A percentile compares a stretch with the other conserved stretches of the same genome.
These are phyloP conservation scores for Colletotrichum tanaceti DNA, from an alignment of 2,329 filamentous ascomycete genomes.

Conservation along the genomic window DNA sequence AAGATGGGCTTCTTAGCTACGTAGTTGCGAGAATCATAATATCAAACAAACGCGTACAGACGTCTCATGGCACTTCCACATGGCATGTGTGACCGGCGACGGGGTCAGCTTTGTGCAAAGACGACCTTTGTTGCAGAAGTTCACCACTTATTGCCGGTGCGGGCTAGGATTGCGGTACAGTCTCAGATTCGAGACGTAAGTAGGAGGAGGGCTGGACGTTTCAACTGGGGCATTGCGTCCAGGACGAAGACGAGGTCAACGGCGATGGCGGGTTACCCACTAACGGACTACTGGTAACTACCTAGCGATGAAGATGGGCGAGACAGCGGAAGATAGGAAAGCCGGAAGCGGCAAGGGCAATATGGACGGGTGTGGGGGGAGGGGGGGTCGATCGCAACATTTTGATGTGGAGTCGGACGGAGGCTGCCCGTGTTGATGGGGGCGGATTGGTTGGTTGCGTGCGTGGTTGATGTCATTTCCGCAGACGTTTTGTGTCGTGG, in stretches of 20 bases:
- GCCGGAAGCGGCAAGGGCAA: constrained; percentile 11
- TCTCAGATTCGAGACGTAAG: background rate
- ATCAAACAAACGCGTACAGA: constrained; percentile 15
- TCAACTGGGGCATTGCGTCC: background rate
- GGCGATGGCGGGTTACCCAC: background rate
- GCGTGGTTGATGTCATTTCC: constrained; percentile 10
- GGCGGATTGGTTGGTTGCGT: too few species aligned
- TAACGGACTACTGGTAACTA: background rate
- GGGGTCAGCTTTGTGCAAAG: background rate
- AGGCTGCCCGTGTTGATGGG: background rate
- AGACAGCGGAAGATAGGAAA: background rate
- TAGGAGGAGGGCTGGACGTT: constrained; percentile 2
- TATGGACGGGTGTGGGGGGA: background rate
- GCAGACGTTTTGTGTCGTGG: background rate
- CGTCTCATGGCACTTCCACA: constrained; percentile 8
- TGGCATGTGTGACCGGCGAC: background rate
- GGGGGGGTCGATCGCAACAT: constrained; percentile 15
- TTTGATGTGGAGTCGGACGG: background rate
- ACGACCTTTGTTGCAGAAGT: constrained; percentile 1
- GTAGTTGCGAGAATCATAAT: constrained; percentile 16
- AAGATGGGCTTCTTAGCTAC: constrained; percentile 5
- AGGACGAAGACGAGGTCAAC: background rate
- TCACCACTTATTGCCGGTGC: background rate
- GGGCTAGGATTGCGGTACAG: background rate
- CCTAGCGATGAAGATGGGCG: background rate